Percentiles rank a stretch among this genome's conserved stretches.
Conservation (phyloP, 768 basidiomycete species). For the Agaricus blazei region DNA sequence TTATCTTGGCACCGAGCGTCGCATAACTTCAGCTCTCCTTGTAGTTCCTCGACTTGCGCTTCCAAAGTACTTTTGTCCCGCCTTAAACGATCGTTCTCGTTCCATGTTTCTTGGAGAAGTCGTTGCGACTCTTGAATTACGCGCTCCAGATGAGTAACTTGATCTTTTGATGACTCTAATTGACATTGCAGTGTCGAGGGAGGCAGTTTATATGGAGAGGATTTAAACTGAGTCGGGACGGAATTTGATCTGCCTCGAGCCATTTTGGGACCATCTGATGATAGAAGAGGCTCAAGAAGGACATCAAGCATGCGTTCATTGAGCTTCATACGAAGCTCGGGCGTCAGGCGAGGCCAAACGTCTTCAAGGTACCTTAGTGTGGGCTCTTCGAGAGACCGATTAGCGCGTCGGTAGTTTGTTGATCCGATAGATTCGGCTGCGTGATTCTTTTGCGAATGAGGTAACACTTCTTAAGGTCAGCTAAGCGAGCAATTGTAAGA, state of each 20-base stretch:
- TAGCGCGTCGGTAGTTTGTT: neutral
- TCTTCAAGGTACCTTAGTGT: slow-evolving; percentile 1
- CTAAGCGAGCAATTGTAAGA: no score
- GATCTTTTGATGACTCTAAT: neutral
- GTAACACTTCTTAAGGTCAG: no score
- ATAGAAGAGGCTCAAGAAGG: neutral
- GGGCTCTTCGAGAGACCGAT: neutral
- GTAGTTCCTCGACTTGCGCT: neutral
- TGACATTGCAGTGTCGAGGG: neutral
- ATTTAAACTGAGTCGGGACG: neutral
- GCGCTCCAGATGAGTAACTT: neutral
- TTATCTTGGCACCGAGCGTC: neutral
- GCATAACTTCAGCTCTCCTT: neutral
- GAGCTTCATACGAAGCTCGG: slow-evolving; percentile 3
- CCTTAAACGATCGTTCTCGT: neutral
- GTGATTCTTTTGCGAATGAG: no score
- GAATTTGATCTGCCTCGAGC: slow-evolving; percentile 1
- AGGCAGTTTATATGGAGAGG: neutral
- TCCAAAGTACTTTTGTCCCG: neutral
- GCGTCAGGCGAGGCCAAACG: neutral
- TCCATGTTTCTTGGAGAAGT: neutral
- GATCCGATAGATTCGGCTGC: neutral
- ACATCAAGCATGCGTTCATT: slow-evolving; percentile 3
- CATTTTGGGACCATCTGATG: neutral
- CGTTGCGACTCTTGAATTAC: neutral